Evolutionary conservation across 2,329 filamentous ascomycete species (phyloP).

Genomic region (Cladosporium sp.): DNA sequence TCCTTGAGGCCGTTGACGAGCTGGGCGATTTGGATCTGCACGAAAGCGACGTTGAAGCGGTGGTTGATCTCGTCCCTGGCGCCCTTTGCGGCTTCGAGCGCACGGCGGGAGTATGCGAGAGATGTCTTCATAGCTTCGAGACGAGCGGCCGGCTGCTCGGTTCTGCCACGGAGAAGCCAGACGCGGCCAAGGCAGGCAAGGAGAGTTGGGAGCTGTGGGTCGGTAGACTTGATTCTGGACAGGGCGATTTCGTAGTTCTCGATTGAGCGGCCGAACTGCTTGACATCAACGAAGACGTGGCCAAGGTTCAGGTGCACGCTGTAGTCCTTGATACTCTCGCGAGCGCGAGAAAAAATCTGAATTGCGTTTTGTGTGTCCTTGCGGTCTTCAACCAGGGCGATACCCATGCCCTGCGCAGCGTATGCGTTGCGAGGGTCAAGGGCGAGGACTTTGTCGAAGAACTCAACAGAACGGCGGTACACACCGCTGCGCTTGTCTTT

Average conservation of each 20-base stretch:
- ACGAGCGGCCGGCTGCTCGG: slow-evolving; percentile 54
- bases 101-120: slow-evolving; percentile 65
- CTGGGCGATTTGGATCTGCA: slow-evolving; percentile 90
- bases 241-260: slow-evolving; percentile 89
- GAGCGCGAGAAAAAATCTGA: slow-evolving; percentile 84
- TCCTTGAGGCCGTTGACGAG: slow-evolving; percentile 74
- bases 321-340: slow-evolving; percentile 84
- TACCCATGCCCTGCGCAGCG: slow-evolving; percentile 92
- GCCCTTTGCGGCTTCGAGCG: slow-evolving; percentile 63
- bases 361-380: slow-evolving; percentile 83
- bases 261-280: slow-evolving; percentile 87
- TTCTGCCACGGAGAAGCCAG: slow-evolving; percentile 78
- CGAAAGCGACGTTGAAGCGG: slow-evolving; percentile 97
- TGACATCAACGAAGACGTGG: slow-evolving; percentile 86
- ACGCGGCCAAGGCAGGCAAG: slow-evolving; percentile 84
- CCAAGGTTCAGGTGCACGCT: slow-evolving; percentile 91
- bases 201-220: slow-evolving; percentile 62
- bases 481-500: slow-evolving; percentile 85
- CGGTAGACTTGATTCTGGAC: slow-evolving; percentile 73
- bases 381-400: slow-evolving; percentile 90
- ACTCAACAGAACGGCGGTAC: slow-evolving; percentile 92
- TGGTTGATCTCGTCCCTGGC: slow-evolving; percentile 80
- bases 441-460: slow-evolving; percentile 95
- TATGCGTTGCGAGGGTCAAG: slow-evolving; percentile 95
- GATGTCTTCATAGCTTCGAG: slow-evolving; percentile 63